phyloP scores from a whole-genome alignment of 1,284 basidiomycete genomes.

The Mixia osmundae region DNA sequence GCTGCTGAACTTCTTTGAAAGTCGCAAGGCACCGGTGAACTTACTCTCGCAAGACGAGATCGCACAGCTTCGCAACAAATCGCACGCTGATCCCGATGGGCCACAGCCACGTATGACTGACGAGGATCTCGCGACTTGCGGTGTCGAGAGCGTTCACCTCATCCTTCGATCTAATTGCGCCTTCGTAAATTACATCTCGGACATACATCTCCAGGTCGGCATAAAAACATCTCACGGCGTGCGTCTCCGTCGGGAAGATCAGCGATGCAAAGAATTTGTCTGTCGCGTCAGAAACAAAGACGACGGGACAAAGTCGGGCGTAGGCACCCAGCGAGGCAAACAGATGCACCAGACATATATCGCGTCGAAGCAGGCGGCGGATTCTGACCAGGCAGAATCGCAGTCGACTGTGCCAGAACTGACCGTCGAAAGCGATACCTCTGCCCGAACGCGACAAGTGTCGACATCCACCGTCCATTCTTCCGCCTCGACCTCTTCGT shows the following conservation, averaged over 20 bases:
- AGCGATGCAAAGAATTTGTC: constrained; percentile 50
- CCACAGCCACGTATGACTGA: too few species aligned
- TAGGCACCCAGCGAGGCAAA: constrained; percentile 67
- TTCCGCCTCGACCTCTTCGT: constrained; percentile 13
- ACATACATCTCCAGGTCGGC: constrained; percentile 38
- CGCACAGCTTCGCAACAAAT: constrained; percentile 6
- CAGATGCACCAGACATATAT: constrained; percentile 64
- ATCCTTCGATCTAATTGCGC: constrained; percentile 81
- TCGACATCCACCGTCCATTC: constrained; percentile 8
- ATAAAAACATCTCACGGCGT: constrained; percentile 48
- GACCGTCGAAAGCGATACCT: too few species aligned
- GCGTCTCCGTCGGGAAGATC: constrained; percentile 39
- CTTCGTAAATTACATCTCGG: constrained; percentile 64
- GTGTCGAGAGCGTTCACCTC: constrained; percentile 68
- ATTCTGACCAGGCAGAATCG: constrained; percentile 4
- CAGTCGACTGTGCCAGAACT: too few species aligned
- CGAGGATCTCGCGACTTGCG: constrained; percentile 25
- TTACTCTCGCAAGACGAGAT: constrained; percentile 2
- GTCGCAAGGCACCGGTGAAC: constrained; percentile 13
- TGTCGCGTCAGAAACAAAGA: constrained; percentile 11
- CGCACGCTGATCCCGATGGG: constrained; percentile 7
- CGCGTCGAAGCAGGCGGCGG: constrained; percentile 30
- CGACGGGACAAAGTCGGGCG: constrained; percentile 55
- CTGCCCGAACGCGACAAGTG: too few species aligned
- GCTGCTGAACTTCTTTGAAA: constrained; percentile 62